Percentiles rank a stretch among this genome's conserved stretches.
These are phyloP conservation scores for Maudiozyma humilis DNA, from an alignment of 1,139 yeast species.

Conservation along the genomic window DNA sequence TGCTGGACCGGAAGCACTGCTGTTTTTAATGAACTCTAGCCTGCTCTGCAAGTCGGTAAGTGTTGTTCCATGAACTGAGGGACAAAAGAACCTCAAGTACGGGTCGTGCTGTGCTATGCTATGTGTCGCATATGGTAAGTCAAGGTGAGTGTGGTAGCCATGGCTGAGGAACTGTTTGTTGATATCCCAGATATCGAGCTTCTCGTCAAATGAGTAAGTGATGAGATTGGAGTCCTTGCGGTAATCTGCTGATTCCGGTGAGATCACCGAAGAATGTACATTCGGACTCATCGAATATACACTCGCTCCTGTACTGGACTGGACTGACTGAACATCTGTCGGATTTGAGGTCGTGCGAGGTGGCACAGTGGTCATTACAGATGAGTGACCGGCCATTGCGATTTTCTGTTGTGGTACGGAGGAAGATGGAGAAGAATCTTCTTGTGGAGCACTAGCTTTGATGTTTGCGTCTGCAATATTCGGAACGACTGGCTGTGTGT, in stretches of 20 bases:
- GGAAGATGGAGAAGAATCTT: too few relatives aligned
- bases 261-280: not conserved
- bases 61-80: slow-evolving; percentile 13
- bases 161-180: slow-evolving; percentile 11
- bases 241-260: not conserved
- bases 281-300: not conserved
- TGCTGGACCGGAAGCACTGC: not conserved
- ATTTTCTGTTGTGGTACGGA: too few relatives aligned
- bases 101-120: slow-evolving; percentile 13
- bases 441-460: not conserved
- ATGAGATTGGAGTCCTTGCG: not conserved
- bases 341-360: not conserved
- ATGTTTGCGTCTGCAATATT: too few relatives aligned
- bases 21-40: slow-evolving; percentile 1
- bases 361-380: too few relatives aligned
- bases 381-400: too few relatives aligned
- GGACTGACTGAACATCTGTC: not conserved
- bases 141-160: slow-evolving; percentile 13
- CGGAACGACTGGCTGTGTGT: too few relatives aligned
- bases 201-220: not conserved
- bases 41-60: slow-evolving; percentile 10
- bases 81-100: slow-evolving; percentile 11
- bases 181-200: slow-evolving; percentile 11
- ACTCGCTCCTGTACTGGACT: not conserved
- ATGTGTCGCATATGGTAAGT: slow-evolving; percentile 13